phyloP scores from a whole-genome alignment of 1,284 basidiomycete species.

The Vanrija humicola region DNA sequence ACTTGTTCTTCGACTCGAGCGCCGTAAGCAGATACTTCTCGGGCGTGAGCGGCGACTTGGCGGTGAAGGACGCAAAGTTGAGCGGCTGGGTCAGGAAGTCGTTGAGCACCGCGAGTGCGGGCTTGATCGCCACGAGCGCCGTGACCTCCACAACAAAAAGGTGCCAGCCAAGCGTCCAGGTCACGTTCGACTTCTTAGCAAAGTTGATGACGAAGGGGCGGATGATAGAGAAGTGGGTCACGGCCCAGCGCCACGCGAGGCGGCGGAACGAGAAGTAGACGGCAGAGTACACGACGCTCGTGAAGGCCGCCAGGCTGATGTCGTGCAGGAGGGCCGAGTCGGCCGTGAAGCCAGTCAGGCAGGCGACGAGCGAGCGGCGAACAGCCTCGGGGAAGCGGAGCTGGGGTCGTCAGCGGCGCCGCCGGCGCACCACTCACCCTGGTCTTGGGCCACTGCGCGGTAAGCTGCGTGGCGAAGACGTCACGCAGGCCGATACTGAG shows the following conservation, averaged over 20 bases:
- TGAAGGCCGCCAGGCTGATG: slow-evolving; percentile 3
- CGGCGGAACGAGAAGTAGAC: slow-evolving; percentile 17
- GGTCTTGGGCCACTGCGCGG: slow-evolving; percentile 29
- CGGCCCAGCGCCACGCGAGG: slow-evolving; percentile 13
- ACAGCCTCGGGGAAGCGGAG: slow-evolving; percentile 21
- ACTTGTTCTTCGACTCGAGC: slow-evolving; percentile 29
- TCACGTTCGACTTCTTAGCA: slow-evolving; percentile 24
- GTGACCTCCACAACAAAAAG: slow-evolving; percentile 27
- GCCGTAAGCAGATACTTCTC: slow-evolving; percentile 39
- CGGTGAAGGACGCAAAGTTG: slow-evolving; percentile 32
- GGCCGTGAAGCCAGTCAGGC: slow-evolving; percentile 1
- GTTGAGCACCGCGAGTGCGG: slow-evolving; percentile 28
- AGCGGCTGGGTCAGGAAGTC: slow-evolving; percentile 42
- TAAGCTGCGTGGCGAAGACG: slow-evolving; percentile 18
- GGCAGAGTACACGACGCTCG: slow-evolving; percentile 8
- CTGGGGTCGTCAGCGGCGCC: slow-evolving; percentile 1
- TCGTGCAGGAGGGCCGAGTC: background rate
- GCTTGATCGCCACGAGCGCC: slow-evolving; percentile 21
- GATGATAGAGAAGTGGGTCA: slow-evolving; percentile 15
- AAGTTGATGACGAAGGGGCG: slow-evolving; percentile 43
- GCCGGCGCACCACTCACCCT: background rate
- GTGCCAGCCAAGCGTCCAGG: slow-evolving; percentile 24
- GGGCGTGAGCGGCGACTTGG: slow-evolving; percentile 30
- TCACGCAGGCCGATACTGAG: slow-evolving; percentile 27
- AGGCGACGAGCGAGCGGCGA: slow-evolving; percentile 6